Base-by-base conservation (phyloP, 2,329 filamentous ascomycete species). In the Paraphoma sp. region DNA sequence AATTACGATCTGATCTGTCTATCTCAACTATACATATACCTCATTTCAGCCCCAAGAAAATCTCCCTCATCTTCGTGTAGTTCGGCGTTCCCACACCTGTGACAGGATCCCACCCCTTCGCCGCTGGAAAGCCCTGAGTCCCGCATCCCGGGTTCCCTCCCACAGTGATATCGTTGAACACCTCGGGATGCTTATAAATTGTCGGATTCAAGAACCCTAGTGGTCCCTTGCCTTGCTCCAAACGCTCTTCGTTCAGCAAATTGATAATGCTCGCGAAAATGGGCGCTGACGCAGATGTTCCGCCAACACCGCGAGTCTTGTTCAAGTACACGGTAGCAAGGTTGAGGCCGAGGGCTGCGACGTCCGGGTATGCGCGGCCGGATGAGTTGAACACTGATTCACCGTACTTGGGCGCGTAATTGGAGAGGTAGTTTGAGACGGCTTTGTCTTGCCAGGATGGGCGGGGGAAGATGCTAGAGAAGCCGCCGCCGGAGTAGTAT, bases 331-430 rank as follows among this genome's bases (percentile, higher is more conserved):
- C 67, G 3, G 76, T 68, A 11, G 70, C 71, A 51, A 79, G 81
- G 45, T 73, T 62, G 71, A 64, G 69, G 29, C 87, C 89, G 53
- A 84, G 82, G 6, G 83, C 83, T 2, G 86, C 83, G 16, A 89
- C 80, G 59, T 89, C 87, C 0, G 87, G 86, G 55, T 84, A 84
- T 0, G 77, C 87, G 53, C 87, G 80, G 0, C 87, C 87, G 14
- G 56, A 60, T 9, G 54, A 59, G 45, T 62, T 68, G 52, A 58
- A 59, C 1, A 57, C 42, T 1, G 49, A 51, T 23, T 59, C 42
- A 18, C 53, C 53, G 55, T 62, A 62, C 38, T 47, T 49, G 2
- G 61, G 58, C 7, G 43, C 36, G 31, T 45, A 51, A 3, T 45
- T 51, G 4, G 8, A 17, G 9, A 68, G 58, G 31, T 64, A 65